Conservation (phyloP, 169 alveolate species). For the Theileria annulata region DNA sequence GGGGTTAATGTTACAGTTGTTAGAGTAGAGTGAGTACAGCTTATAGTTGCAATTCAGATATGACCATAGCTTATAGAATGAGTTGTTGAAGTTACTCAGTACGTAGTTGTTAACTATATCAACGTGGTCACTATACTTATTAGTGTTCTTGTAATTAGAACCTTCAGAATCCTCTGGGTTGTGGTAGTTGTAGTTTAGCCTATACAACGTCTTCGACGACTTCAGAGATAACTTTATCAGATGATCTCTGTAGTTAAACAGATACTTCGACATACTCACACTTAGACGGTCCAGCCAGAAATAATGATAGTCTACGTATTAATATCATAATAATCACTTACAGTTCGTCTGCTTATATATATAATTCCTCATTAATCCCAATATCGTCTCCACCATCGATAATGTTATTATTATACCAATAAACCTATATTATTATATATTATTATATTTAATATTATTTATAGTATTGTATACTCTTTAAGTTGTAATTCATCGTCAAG, state of each 20-base stretch:
- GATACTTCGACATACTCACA: conserved; percentile 24
- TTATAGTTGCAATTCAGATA: conserved; percentile 40
- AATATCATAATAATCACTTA: background rate
- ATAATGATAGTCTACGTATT: conserved; percentile 1
- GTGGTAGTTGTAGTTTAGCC: conserved; percentile 4
- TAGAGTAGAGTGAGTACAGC: conserved; percentile 16
- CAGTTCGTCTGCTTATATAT: conserved; percentile 40
- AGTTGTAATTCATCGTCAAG: conserved; percentile 9
- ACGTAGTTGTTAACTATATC: conserved; percentile 12
- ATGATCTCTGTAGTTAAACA: conserved; percentile 14
- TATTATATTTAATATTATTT: background rate
- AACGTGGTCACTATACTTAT: conserved; percentile 6
- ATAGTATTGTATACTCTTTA: conserved; percentile 20
- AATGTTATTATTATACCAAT: conserved; percentile 46
- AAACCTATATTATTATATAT: conserved; percentile 20
- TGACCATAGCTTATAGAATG: conserved; percentile 57
- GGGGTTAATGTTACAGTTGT: conserved; percentile 12
- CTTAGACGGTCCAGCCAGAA: conserved; percentile 45
- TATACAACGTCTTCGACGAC: conserved; percentile 33
- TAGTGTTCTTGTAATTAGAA: background rate
- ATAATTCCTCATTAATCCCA: conserved; percentile 51
- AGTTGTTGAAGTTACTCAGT: conserved; percentile 25
- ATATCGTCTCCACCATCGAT: conserved; percentile 49
- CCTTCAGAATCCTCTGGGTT: background rate
- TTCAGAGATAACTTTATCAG: conserved; percentile 35